Evolutionary conservation across 176 grass and related monocot genomes (phyloP), one percentile per base, ranked within the genome.

Genomic region (Typha latifolia): DNA sequence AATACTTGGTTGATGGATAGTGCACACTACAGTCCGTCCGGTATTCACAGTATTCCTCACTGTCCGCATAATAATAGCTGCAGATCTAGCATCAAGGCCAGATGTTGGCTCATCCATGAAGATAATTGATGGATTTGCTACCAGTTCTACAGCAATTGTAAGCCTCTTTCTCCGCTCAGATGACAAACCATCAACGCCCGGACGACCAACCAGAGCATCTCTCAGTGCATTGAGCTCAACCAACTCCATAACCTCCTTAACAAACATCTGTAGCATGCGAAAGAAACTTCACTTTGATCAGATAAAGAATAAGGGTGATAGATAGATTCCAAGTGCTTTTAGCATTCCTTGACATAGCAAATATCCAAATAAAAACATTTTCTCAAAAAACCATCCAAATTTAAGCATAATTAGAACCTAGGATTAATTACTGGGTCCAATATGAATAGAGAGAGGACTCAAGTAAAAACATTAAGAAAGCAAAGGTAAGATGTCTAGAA

Each of bases 61-160:
- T 23, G 92, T 86, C 2, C 92, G 70, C 88, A 96, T 96, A 32
- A 96, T 88, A 69, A 96, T 91, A n/a, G 92, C 92, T 22, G 92
- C 92, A 67, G 92, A 82, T 79, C 92, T 71, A 64, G 92, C 92
- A 62, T 96, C 92, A 29, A 96, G 88, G 62, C 92, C 92, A 69
- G 92, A 96, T 53, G 92, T 96, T 29, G 92, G 92, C 68, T 96
- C 92, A 32, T 96, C 92, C 92, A 96, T 96, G 72, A 96, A 96
- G 69, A 96, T 85, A 23, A 96, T 80, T 31, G 92, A 96, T 66
- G 92, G 92, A 72, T 96, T 96, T 27, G 88, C 85, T 20, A 96
- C 82, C 49, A 96, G 31, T 65, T 96, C 92, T 32, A 96, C 88
- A 0, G 92, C 92, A 77, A 91, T 91, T 43, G 92, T 96, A 14